Conservation (phyloP, 2,329 filamentous ascomycete species). For the Fusarium subglutinans region DNA sequence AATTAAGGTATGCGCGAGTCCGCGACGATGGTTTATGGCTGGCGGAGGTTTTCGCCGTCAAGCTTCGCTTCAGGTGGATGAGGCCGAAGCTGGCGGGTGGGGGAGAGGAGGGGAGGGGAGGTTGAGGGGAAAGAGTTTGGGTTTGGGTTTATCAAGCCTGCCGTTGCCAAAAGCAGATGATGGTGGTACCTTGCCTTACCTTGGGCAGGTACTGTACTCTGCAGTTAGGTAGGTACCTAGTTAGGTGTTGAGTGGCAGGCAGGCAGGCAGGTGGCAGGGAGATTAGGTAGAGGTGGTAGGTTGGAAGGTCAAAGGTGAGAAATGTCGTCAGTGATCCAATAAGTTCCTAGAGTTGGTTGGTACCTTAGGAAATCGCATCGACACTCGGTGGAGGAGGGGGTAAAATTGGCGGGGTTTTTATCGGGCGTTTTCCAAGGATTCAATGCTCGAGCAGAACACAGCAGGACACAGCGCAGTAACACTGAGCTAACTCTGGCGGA, state of each 20-base stretch:
- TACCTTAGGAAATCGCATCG: slow-evolving; percentile 26
- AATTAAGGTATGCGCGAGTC: neutral
- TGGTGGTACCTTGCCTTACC: neutral
- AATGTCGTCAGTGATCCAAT: slow-evolving; percentile 50
- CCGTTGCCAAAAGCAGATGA: slow-evolving; percentile 12
- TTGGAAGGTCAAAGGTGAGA: slow-evolving; percentile 35
- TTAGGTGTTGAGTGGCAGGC: neutral
- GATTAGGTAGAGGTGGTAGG: neutral
- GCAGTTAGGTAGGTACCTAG: neutral
- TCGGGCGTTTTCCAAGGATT: slow-evolving; percentile 34
- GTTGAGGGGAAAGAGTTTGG: slow-evolving; percentile 19
- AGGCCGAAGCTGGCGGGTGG: slow-evolving; percentile 31
- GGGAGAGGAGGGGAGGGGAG: slow-evolving; percentile 22
- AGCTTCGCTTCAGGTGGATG: slow-evolving; percentile 28
- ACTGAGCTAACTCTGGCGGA: neutral
- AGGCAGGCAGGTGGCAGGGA: neutral
- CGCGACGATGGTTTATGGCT: slow-evolving; percentile 15
- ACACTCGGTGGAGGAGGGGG: slow-evolving; percentile 29
- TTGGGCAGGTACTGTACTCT: neutral
- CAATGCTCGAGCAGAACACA: neutral
- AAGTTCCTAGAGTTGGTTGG: slow-evolving; percentile 14
- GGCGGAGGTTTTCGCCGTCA: slow-evolving; percentile 17
- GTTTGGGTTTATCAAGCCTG: slow-evolving; percentile 32
- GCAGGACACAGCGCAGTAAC: neutral
- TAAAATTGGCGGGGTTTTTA: slow-evolving; percentile 43